A percentile compares a stretch with the other conserved stretches of the same genome.
These are phyloP conservation scores for Trifolium repens DNA, from an alignment of 306 rosid species.

Conservation along the genomic window DNA sequence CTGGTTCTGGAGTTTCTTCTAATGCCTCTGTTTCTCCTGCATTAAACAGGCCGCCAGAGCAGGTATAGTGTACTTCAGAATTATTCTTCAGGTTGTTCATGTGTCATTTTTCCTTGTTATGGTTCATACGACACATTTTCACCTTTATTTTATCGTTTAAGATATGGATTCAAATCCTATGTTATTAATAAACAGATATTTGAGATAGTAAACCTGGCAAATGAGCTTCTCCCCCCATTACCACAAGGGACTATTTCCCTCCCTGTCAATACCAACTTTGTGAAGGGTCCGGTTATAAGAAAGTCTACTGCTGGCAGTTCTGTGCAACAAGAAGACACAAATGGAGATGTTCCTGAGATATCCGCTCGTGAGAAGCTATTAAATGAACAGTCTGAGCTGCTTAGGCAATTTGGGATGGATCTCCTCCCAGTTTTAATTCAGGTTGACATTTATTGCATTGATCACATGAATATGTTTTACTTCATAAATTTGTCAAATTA, in stretches of 20 bases:
- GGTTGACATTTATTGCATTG: constrained; percentile 52
- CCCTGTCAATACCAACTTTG: constrained; percentile 67
- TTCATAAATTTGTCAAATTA: not conserved
- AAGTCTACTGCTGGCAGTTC: constrained; percentile 76
- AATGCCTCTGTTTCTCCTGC: constrained; percentile 90
- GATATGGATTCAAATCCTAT: constrained; percentile 17
- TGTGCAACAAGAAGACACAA: constrained; percentile 75
- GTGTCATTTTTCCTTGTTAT: constrained; percentile 14
- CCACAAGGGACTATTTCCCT: constrained; percentile 93
- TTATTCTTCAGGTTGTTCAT: not conserved
- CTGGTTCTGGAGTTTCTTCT: constrained; percentile 84
- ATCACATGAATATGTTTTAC: constrained; percentile 28
- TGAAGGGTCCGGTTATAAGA: constrained; percentile 75
- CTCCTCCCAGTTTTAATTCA: constrained; percentile 91
- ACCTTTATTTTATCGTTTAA: constrained; percentile 8
- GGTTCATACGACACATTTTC: constrained; percentile 14
- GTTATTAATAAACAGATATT: constrained; percentile 61
- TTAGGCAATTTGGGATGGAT: constrained; percentile 91
- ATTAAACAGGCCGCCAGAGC: constrained; percentile 84
- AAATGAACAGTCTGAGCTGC: constrained; percentile 91
- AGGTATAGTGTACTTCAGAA: constrained; percentile 55
- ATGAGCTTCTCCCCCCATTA: constrained; percentile 94
- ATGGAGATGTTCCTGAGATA: constrained; percentile 66
- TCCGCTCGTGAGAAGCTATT: constrained; percentile 91
- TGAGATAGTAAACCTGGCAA: constrained; percentile 95